A percentile compares a stretch with the other conserved stretches of the same genome.
Conservation (phyloP, 2,329 filamentous ascomycete genomes). For the Geosmithia flava region DNA sequence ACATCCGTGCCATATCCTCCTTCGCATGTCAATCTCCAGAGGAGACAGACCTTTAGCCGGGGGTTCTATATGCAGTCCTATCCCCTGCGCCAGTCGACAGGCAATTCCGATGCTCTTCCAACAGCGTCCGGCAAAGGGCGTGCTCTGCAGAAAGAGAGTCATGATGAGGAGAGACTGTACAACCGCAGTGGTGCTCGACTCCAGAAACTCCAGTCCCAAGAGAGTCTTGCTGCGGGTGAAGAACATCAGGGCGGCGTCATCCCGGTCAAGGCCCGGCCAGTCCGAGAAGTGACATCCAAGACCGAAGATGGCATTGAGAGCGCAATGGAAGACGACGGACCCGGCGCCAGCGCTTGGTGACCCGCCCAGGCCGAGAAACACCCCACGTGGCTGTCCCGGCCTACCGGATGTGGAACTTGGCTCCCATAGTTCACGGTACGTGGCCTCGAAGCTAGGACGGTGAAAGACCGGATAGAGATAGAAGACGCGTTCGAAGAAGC, state of each 20-base stretch:
- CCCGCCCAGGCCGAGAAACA: not conserved
- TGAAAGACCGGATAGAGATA: slow-evolving; percentile 31
- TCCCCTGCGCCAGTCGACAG: slow-evolving; percentile 23
- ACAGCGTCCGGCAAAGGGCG: slow-evolving; percentile 24
- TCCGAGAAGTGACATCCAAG: slow-evolving; percentile 25
- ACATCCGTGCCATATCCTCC: slow-evolving; percentile 25
- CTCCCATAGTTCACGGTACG: slow-evolving; percentile 25
- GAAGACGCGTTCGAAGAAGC: slow-evolving; percentile 24
- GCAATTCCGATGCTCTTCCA: slow-evolving; percentile 30
- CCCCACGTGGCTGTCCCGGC: not conserved
- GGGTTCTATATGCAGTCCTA: slow-evolving; percentile 24
- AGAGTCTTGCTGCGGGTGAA: slow-evolving; percentile 18
- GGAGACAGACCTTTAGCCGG: too few species aligned
- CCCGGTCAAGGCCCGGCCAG: slow-evolving; percentile 8
- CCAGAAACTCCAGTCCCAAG: slow-evolving; percentile 18
- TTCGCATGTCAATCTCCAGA: slow-evolving; percentile 21
- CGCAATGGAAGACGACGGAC: slow-evolving; percentile 3
- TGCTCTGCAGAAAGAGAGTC: slow-evolving; percentile 24
- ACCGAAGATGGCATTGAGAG: slow-evolving; percentile 28
- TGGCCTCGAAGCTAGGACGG: slow-evolving; percentile 22
- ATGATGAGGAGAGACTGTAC: slow-evolving; percentile 27
- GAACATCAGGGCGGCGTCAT: slow-evolving; percentile 13
- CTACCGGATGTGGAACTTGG: slow-evolving; percentile 4
- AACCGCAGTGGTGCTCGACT: slow-evolving; percentile 20
- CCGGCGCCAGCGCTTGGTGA: not conserved